These are phyloP conservation scores for Osmanthus fragrans DNA, from an alignment of 257 asterid species.

Conservation along the genomic window DNA sequence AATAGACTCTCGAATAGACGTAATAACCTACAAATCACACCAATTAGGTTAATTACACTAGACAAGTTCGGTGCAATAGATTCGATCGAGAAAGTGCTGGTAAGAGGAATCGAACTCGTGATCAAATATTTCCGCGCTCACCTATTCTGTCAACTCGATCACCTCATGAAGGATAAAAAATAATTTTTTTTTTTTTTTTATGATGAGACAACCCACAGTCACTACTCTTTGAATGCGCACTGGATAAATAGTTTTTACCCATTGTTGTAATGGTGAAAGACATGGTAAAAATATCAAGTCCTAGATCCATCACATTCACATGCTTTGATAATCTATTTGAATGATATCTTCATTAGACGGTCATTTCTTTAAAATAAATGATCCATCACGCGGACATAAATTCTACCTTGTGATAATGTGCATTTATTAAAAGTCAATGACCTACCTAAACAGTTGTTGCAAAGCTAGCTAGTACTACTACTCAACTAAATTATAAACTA, in stretches of 20 bases:
- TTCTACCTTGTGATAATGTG: slow-evolving; percentile 36
- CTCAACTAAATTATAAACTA: slow-evolving; percentile 11
- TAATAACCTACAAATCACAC: too few relatives aligned
- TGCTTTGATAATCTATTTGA: slow-evolving; percentile 36
- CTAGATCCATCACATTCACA: background rate
- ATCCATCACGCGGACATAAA: slow-evolving; percentile 30
- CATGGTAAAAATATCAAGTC: background rate
- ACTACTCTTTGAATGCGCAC: too few relatives aligned
- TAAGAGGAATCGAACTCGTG: too few relatives aligned
- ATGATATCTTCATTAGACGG: slow-evolving; percentile 31
- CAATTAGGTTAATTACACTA: too few relatives aligned
- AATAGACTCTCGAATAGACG: too few relatives aligned
- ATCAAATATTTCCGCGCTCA: too few relatives aligned
- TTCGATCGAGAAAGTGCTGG: too few relatives aligned
- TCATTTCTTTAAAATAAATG: slow-evolving; percentile 35
- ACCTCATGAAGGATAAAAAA: too few relatives aligned
- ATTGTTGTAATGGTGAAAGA: background rate
- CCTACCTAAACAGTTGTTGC: slow-evolving; percentile 41
- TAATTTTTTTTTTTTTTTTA: too few relatives aligned
- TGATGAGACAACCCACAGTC: too few relatives aligned
- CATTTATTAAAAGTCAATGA: slow-evolving; percentile 36
- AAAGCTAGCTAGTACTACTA: slow-evolving; percentile 7
- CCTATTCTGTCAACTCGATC: too few relatives aligned
- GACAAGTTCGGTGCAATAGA: too few relatives aligned
- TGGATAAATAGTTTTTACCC: background rate